Base-by-base conservation (phyloP, 441 rosid species). In the Metrosideros polymorpha region DNA sequence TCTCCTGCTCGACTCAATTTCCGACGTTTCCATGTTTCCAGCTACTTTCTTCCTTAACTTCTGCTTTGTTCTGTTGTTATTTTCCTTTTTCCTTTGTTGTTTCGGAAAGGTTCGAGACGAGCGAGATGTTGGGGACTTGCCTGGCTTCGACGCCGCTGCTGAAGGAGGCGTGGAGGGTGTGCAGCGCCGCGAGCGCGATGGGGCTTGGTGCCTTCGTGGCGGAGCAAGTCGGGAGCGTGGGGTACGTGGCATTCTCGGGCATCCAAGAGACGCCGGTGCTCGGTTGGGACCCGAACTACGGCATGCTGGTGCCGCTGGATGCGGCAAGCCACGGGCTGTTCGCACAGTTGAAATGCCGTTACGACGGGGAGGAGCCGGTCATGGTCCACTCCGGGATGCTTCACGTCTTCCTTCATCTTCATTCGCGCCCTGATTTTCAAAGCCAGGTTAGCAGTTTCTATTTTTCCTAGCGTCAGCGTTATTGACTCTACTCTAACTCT, bases 121-220 rank as follows among this genome's bases (percentile, higher is more conserved):
- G 97, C 87, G 98, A 94, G 94, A 90, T 91, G 86, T 87, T 92
- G 79, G 97, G 97, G 12, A 87, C 84, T 49, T 90, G 92, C 85
- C 49, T 97, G 86, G 91, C 93, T 9, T 92, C 99, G 14, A 94
- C 95, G 27, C 90, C 93, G 0, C 47, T 97, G 83, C 88, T 91
- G 18, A 54, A 89, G 27, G 92, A 92, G 22, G 90, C 98, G 15
- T 94, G 98, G 97, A 87, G 87, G 76, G 56, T 90, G 1, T 94
- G 96, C 93, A 75, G 87, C 66, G 66, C 82, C 0, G 93, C 95
- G 1, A 92, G 89, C 56, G 18, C 83, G 47, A 52, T 6, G 0
- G 82, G 83, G 2, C 47, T 84, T 2, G 49, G 87, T 10, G 77
- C 75, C 84, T 93, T 92, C 53, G 52, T 86, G 25, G 79, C 84